Evolutionary conservation across 176 grass and related monocot genomes (phyloP).

Genomic region (Phoenix dactylifera): DNA sequence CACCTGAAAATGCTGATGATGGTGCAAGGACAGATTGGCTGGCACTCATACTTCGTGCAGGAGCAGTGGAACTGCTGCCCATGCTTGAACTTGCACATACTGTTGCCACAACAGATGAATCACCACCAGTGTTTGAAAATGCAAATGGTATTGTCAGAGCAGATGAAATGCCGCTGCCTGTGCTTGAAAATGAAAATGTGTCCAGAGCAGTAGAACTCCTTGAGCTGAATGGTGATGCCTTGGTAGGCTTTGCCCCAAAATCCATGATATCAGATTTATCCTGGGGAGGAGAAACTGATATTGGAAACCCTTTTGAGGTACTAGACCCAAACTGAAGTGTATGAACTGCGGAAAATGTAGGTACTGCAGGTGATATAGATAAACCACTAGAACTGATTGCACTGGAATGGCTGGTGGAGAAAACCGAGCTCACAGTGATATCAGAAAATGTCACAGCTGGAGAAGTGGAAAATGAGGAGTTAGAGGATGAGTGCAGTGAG

Average conservation of each 20-base stretch:
- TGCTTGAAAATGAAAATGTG: slow-evolving; percentile 21
- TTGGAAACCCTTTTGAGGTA: slow-evolving; percentile 2
- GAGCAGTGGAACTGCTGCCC: slow-evolving; percentile 21
- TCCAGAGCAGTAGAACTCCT: slow-evolving; percentile 17
- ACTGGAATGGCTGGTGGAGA: slow-evolving; percentile 6
- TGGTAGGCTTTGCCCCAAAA: neutral
- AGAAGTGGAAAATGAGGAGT: slow-evolving; percentile 6
- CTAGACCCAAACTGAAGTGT: slow-evolving; percentile 28
- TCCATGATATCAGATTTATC: slow-evolving; percentile 21
- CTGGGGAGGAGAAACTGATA: neutral
- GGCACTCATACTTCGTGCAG: neutral
- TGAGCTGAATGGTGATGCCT: slow-evolving; percentile 1
- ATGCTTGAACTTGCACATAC: slow-evolving; percentile 10
- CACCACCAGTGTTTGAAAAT: neutral
- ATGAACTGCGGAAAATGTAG: slow-evolving; percentile 14
- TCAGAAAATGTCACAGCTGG: slow-evolving; percentile 10
- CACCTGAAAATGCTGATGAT: slow-evolving; percentile 28
- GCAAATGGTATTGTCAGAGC: neutral
- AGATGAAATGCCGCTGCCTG: slow-evolving; percentile 21
- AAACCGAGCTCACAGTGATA: slow-evolving; percentile 11
- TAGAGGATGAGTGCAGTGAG: slow-evolving; percentile 19
- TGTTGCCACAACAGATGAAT: neutral
- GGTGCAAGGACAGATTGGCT: slow-evolving; percentile 23
- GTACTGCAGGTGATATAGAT: slow-evolving; percentile 14
- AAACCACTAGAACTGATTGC: slow-evolving; percentile 17